These are phyloP conservation scores for Beauveria varroae DNA, from an alignment of 2,329 filamentous ascomycete genomes.

Conservation along the genomic window DNA sequence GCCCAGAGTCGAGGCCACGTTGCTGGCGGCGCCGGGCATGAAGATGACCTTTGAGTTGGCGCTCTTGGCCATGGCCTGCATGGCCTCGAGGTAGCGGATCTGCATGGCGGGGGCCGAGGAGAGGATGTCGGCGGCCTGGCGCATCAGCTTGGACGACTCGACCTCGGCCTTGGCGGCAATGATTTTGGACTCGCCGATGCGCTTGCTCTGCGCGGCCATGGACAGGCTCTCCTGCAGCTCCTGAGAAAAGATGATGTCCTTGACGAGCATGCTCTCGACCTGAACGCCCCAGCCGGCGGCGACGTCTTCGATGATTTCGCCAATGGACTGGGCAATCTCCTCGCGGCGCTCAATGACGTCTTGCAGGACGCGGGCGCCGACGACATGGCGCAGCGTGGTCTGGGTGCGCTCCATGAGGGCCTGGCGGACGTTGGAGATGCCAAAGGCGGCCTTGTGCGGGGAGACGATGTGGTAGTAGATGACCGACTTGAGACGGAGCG, in stretches of 20 bases:
- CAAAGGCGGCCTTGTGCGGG: constrained; percentile 95
- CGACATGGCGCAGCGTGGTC: constrained; percentile 93
- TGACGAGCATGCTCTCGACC: constrained; percentile 98
- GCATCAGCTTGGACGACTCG: constrained; percentile 89
- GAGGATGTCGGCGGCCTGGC: constrained; percentile 88
- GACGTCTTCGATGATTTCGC: constrained; percentile 96
- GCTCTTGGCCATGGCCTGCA: constrained; percentile 97
- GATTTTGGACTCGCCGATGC: constrained; percentile 96
- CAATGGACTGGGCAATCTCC: constrained; percentile 90
- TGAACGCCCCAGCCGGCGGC: constrained; percentile 89
- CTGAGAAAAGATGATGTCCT: constrained; percentile 95
- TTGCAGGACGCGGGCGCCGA: constrained; percentile 90
- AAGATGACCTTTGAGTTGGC: constrained; percentile 88
- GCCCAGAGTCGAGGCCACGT: constrained; percentile 40
- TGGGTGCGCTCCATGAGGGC: constrained; percentile 97
- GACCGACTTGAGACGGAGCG: constrained; percentile 84
- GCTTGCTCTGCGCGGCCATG: constrained; percentile 98
- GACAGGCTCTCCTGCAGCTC: constrained; percentile 93
- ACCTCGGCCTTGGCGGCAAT: constrained; percentile 96
- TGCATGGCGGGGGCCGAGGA: constrained; percentile 94
- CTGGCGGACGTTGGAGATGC: constrained; percentile 88
- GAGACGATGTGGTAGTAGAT: constrained; percentile 98
- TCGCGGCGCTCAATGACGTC: constrained; percentile 98
- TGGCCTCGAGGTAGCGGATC: constrained; percentile 94
- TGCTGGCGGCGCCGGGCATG: constrained; percentile 50